Base-by-base conservation (phyloP, 1,284 basidiomycete species). In the Pseudozyma pruni region DNA sequence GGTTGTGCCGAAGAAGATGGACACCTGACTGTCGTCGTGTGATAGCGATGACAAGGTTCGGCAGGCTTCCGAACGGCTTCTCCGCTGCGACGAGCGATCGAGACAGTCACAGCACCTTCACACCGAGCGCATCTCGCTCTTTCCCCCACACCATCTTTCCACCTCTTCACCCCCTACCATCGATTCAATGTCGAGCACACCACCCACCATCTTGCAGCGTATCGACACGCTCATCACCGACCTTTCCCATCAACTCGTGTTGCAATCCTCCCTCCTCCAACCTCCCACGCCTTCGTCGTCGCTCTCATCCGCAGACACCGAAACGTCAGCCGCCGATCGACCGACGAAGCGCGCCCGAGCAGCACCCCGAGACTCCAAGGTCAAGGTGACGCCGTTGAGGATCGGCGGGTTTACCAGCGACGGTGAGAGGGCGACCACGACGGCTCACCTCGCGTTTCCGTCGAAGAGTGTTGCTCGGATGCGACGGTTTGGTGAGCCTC, bases 141-240 rank as follows among this genome's bases (percentile, higher is more conserved):
- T 16, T 23, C 8, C 13, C 35, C 23, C 11, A 14, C 25, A 19
- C n/a, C 45, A 3, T 33, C 14, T 1, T 39, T 13, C 23, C 29
- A 23, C 23, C 35, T 49, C 14, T 33, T n/a, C 38, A 31, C 8
- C 23, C 29, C 10, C 6, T 20, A 2, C 8, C 13, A 9, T n/a
- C 5, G 14, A 3, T 25, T 11, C 23, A 8, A 41, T 53, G 46
- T 16, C 29, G 37, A 22, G 9, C 31, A 40, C 39, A 8, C 10
- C 37, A 17, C 5, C 38, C 13, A 25, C 43, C 34, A 27, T 66
- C 14, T 20, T 66, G 8, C 23, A 35, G 8, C 41, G 55, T 6
- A 66, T 66, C 46, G 55, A 66, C 34, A 35, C 27, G 27, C 42
- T 66, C n/a, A 38, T 58, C 38, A 16, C 35, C 25, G 32, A 53